Base-by-base conservation (phyloP, 768 basidiomycete genomes). In the Pleurotus eryngii region DNA sequence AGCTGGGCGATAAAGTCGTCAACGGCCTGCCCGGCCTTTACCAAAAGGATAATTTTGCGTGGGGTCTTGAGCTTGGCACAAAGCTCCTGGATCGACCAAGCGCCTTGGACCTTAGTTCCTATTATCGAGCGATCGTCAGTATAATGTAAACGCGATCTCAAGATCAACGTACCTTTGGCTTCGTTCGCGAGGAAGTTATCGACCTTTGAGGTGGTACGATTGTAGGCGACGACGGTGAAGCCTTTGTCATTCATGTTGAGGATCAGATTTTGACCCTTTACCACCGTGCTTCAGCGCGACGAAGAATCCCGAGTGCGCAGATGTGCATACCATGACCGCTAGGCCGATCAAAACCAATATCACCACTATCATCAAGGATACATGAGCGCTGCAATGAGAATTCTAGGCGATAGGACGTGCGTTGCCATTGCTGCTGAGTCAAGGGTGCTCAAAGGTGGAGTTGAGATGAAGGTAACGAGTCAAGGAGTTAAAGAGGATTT, bases 161-260 rank as follows among this genome's bases (percentile, higher is more conserved):
- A 35, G 30, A 35, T 35, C 30, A 35, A 35, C 11, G n/a, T 47
- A 95, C 96, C 97, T 83, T 98, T 99, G 63, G 97, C 97, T 76
- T 98, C 93, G 73, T 98, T 94, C 60, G 82, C 87, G 60, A 99
- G 85, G 84, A 99, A 99, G 69, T 82, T 70, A 72, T 98, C 95
- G 67, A 99, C 95, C 75, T 99, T 99, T 76, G 85, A 87, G 60
- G 87, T 90, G 43, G 97, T 98, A 66, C 97, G 90, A 83, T 99
- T 99, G 79, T 90, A 99, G 11, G 92, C 94, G 63, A 94, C 89
- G 66, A 99, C 97, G 63, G 78, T 94, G 80, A 95, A 99, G 53
- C 97, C 97, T 76, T 99, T 99, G 82, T 99, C 97, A 73, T 97
- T 97, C 92, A 97, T 98, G 81, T 98, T 97, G 66, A 98, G 80